Evolutionary conservation across 2,329 filamentous ascomycete species (phyloP), one percentile per base, ranked within the genome.

Genomic region (Colletotrichum camelliae): DNA sequence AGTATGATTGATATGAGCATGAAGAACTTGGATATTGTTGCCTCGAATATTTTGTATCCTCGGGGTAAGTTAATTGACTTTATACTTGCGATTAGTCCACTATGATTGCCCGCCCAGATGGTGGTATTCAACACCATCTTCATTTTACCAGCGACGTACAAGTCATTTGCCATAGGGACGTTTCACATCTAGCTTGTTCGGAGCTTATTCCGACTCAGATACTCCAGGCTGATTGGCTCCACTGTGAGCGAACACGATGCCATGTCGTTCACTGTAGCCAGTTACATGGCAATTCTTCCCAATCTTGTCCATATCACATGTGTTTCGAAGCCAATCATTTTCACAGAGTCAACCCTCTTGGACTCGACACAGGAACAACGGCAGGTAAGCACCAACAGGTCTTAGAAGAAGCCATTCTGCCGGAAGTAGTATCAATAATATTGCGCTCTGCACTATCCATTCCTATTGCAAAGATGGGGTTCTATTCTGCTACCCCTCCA

Each of bases 241-340:
- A 21, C 5, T 5, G 10, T 13, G 10, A 48, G 13, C 3, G 5
- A 21, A 5, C n/a, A 48, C 12, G 5, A 1, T 12, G n/a, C 13
- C 6, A 21, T 7, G 10, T 4, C 13, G 4, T 4, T 5, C 18
- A 21, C 3, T 21, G n/a, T 13, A 2, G 43, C 2, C 4, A 21
- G 12, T 48, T 4, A 2, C 21, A 21, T 0, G 10, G 4, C 0
- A 21, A 21, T 4, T n/a, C 1, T 21, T 48, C 10, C 6, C 12
- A 48, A 18, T 48, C 9, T 48, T 18, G 4, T n/a, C 9, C 5
- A 27, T 27, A 3, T 24, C 24, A 24, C 24, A 24, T 24, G 21
- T n/a, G n/a, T 21, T 12, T 12, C 16, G 18, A 48, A 12, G 5
- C 0, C n/a, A 48, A 10, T 3, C 5, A 12, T 21, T n/a, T 21